A percentile compares a stretch with the other conserved stretches of the same genome.
These are phyloP conservation scores for Nakazawaea peltata DNA, from an alignment of 805 yeast species.

Conservation along the genomic window DNA sequence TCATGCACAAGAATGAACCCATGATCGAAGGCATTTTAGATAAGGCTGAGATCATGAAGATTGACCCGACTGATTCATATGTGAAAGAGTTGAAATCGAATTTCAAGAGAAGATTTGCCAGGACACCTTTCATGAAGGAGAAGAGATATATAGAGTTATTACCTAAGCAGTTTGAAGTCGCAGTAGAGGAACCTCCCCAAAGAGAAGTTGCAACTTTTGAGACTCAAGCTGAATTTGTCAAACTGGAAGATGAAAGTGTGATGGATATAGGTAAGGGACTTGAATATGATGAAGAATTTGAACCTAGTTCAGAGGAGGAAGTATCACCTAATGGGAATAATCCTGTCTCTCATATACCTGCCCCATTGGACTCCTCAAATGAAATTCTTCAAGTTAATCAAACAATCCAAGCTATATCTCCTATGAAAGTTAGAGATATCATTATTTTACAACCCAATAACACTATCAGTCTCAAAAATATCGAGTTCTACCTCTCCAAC, in stretches of 20 bases:
- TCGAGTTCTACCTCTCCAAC: background rate
- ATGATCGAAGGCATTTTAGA: constrained; percentile 6
- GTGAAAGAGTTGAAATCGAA: background rate
- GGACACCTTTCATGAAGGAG: background rate
- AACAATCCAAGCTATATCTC: background rate
- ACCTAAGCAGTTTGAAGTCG: too few species aligned
- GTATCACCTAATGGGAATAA: background rate
- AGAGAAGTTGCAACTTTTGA: background rate
- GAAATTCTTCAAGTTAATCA: too few species aligned
- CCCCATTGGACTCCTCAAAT: too few species aligned
- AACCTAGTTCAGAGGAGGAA: background rate
- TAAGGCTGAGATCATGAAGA: background rate
- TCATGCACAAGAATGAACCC: background rate
- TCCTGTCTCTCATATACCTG: too few species aligned
- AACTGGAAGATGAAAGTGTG: background rate
- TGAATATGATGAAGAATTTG: background rate
- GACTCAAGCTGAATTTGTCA: background rate
- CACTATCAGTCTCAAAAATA: background rate
- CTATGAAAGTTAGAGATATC: constrained; percentile 1
- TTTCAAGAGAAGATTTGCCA: background rate
- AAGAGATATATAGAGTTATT: background rate
- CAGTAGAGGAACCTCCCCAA: background rate
- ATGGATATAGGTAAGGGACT: too few species aligned
- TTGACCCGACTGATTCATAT: background rate
- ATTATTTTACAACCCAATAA: background rate